A percentile compares a stretch with the other conserved stretches of the same genome.
phyloP scores from a whole-genome alignment of 805 yeast genomes.

The Kodamaea kaohsiungensis region DNA sequence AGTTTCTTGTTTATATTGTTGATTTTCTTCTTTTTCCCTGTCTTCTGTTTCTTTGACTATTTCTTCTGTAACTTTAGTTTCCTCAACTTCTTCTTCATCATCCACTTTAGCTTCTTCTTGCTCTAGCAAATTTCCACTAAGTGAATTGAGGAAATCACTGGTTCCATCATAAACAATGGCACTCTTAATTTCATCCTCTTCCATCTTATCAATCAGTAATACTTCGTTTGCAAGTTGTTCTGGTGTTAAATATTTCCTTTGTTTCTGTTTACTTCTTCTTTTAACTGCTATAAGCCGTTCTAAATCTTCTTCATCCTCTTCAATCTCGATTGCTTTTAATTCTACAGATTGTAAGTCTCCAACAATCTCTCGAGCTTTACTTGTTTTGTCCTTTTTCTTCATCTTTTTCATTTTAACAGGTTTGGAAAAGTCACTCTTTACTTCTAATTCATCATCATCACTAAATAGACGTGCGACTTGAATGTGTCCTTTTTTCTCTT shows the following conservation, averaged over 20 bases:
- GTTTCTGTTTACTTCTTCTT: conserved; percentile 29
- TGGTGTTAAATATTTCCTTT: conserved; percentile 27
- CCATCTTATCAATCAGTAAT: conserved; percentile 20
- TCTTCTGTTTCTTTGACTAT: no score
- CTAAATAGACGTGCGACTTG: conserved; percentile 9
- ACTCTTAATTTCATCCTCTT: conserved; percentile 14
- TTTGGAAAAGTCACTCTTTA: conserved; percentile 17
- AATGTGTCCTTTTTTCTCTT: not conserved
- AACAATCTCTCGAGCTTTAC: conserved; percentile 25
- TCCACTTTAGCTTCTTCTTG: not conserved
- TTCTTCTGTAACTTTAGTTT: no score
- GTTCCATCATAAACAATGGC: conserved; percentile 36
- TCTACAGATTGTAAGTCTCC: conserved; percentile 34
- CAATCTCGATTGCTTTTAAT: conserved; percentile 25
- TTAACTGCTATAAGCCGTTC: conserved; percentile 28
- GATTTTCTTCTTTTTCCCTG: not conserved
- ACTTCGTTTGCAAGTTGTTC: conserved; percentile 43
- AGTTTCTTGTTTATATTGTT: not conserved
- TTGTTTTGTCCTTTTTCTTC: conserved; percentile 37
- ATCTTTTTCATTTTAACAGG: conserved; percentile 43
- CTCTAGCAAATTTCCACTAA: conserved; percentile 27
- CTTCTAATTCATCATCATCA: conserved; percentile 10
- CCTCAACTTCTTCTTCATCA: not conserved
- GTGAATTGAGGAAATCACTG: conserved; percentile 34
- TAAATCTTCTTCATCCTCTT: conserved; percentile 33